Evolutionary conservation across 345 rosid species (phyloP), one percentile per base, ranked within the genome.

Genomic region (Hypericum androsaemum): DNA sequence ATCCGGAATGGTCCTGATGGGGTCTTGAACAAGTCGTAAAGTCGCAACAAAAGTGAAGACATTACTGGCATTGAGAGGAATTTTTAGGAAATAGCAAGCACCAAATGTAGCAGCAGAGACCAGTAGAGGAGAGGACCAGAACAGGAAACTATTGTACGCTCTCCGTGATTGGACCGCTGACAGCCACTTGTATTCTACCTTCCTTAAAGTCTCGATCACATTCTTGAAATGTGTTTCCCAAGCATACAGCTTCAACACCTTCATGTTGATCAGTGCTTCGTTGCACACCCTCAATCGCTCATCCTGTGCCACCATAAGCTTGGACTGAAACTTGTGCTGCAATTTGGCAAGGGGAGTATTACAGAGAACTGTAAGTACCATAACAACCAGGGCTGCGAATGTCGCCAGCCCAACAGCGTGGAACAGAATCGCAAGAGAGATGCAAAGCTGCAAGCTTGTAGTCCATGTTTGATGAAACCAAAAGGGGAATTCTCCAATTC

Each of bases 381-480:
- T 90, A 54, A 84, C 82, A 40, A 77, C 68, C 54, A 90, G 60
- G 22, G 98, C 82, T 5, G 98, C 92, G 37, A 90, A 38, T 6
- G 96, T 90, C 40, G 98, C 98, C 5, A 78, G 68, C 45, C 98
- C 96, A 40, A 90, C 89, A 0, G 98, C 81, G 7, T 66, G 80
- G 76, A 82, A 79, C 22, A 90, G 85, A 59, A 90, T 87, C 51
- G 64, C 63, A 0, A 90, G 74, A 12, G 95, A 86, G 6, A 90
- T 64, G 53, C 86, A 72, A 13, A 90, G 84, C 76, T 90, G 96
- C 53, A 90, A 75, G 65, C 80, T 71, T 38, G 98, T 87, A 0
- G 96, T 75, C 98, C 98, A 87, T 53, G 80, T 84, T 77, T 87
- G 96, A 55, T 90, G 98, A 67, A 84, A 77, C 98, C 96, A 90